A percentile compares a stretch with the other conserved stretches of the same genome.
Conservation (phyloP, 495 filamentous ascomycete genomes). For the Xylaria grammica region DNA sequence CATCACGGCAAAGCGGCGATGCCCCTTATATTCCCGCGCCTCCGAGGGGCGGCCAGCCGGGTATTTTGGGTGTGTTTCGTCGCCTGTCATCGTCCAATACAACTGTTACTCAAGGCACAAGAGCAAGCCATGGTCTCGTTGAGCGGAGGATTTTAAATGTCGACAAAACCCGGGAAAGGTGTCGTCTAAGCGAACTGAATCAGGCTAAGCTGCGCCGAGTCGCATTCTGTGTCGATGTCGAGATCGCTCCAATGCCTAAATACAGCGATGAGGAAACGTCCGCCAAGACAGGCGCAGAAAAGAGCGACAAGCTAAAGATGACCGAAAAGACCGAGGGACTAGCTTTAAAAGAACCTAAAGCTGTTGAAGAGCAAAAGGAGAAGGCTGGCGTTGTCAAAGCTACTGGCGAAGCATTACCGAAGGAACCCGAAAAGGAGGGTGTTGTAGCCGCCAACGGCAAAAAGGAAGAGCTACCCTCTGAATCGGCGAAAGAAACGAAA, state of each 20-base stretch:
- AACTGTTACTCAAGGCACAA: constrained; percentile 43
- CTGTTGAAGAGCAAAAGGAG: constrained; percentile 61
- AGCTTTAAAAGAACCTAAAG: constrained; percentile 67
- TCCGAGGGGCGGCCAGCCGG: constrained; percentile 66
- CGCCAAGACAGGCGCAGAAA: constrained; percentile 47
- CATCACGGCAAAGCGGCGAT: constrained; percentile 52
- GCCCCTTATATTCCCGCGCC: constrained; percentile 71
- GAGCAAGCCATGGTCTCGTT: constrained; percentile 63
- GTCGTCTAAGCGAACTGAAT: constrained; percentile 77
- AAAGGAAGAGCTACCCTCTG: constrained; percentile 38
- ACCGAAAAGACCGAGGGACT: constrained; percentile 73
- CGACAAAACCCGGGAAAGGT: constrained; percentile 77
- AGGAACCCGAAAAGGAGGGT: constrained; percentile 39
- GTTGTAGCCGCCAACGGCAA: constrained; percentile 26
- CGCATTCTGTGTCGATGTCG: constrained; percentile 95
- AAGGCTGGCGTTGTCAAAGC: constrained; percentile 44
- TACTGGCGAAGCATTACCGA: constrained; percentile 45
- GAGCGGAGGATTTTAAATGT: constrained; percentile 84
- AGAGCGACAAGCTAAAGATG: constrained; percentile 67
- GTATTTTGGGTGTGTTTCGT: constrained; percentile 81
- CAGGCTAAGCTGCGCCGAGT: constrained; percentile 82
- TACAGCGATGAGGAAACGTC: constrained; percentile 54
- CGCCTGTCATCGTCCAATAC: constrained; percentile 76
- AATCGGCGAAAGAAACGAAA: constrained; percentile 31
- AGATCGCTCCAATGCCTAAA: constrained; percentile 74